Percentiles rank a stretch among this genome's conserved stretches.
Conservation (phyloP, 306 rosid genomes). For the Trifolium dubium region DNA sequence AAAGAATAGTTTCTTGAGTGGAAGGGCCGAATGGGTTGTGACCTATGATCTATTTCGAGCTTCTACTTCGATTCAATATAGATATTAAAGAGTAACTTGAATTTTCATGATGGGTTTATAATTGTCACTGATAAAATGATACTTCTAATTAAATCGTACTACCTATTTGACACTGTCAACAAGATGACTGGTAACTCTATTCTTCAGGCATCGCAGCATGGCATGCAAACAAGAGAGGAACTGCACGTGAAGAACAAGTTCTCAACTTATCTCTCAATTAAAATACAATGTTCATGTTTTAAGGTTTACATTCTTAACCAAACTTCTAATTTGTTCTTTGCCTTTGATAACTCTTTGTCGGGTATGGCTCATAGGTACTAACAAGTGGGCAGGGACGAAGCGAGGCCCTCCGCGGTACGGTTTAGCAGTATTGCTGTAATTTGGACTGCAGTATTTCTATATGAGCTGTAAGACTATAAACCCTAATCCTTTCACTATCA, state of each 20-base stretch:
- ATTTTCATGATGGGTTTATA: not conserved
- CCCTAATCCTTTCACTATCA: no score
- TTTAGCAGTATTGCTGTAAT: no score
- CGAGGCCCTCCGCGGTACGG: no score
- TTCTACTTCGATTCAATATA: not conserved
- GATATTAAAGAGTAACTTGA: not conserved
- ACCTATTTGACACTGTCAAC: not conserved
- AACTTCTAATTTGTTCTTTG: not conserved
- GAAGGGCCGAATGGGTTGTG: not conserved
- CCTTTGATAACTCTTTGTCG: not conserved
- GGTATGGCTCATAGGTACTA: no score
- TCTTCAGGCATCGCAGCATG: not conserved
- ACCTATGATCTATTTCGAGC: not conserved
- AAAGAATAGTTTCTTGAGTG: not conserved
- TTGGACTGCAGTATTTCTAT: no score
- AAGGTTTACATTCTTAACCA: not conserved
- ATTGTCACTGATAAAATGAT: not conserved
- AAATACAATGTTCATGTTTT: not conserved
- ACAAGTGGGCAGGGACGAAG: no score
- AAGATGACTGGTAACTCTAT: conserved; percentile 7
- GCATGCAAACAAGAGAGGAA: not conserved
- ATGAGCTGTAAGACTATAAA: no score
- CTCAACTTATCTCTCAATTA: not conserved
- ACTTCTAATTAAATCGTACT: not conserved
- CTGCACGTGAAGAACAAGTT: not conserved